Evolutionary conservation across 345 rosid species (phyloP), one percentile per base, ranked within the genome.

Genomic region (Salix dunnii): DNA sequence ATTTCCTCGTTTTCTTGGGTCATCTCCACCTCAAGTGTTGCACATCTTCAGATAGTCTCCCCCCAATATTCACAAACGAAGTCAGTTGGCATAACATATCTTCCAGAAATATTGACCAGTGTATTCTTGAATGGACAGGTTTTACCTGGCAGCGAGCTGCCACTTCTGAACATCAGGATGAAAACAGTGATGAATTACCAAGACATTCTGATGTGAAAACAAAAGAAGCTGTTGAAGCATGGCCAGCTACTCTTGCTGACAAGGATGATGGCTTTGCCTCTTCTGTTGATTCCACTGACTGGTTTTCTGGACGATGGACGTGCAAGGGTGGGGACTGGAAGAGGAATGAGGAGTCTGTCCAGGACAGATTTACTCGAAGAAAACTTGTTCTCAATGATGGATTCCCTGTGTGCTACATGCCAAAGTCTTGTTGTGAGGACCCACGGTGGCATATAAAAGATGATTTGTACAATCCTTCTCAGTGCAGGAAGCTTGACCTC

Each of bases 261-360:
- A 83, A 81, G 72, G 92, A 85, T 74, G 73, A 86, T 55, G 77
- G 76, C 55, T 79, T 83, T 82, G 78, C 76, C 30, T 71, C 73
- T 71, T 70, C 61, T 75, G 76, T 75, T 72, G 98, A 88, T 68
- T 71, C 85, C 49, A 82, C 85, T 75, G 91, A 89, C 73, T 89
- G 97, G 92, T 94, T 87, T 84, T 82, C 92, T 74, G 88, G 91
- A 43, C 87, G 84, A 33, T 92, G 97, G 97, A 86, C 98, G 3
- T 92, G 97, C 89, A 96, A 94, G 83, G 99, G 99, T 71, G 99
- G 99, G 79, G 99, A 96, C 83, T 96, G 99, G 99, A 92, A 86
- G 83, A 92, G 97, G 86, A 84, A 85, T 36, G 98, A 96, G 75
- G 99, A 96, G 66, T 76, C 87, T 78, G 68, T 82, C 55, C 92